These are phyloP conservation scores for Cladosporium sp. DNA, from an alignment of 2,329 filamentous ascomycete species.

Conservation along the genomic window DNA sequence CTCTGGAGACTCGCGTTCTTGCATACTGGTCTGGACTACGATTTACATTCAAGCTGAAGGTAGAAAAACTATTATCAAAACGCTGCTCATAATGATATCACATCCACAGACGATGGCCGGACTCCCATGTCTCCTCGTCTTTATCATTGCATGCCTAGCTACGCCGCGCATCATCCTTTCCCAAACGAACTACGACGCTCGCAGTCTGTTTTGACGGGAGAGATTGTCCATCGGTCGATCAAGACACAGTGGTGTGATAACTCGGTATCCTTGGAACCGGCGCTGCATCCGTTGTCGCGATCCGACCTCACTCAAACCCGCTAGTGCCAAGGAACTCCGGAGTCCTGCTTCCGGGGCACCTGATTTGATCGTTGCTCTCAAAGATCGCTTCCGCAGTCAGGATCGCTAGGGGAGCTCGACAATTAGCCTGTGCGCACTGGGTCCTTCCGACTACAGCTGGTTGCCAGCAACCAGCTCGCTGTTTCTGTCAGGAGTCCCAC, in stretches of 20 bases:
- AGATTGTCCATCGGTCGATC: neutral
- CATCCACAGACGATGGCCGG: neutral
- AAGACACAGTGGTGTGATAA: neutral
- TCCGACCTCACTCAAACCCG: neutral
- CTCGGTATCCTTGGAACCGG: neutral
- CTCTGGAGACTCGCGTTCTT: neutral
- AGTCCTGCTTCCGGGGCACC: neutral
- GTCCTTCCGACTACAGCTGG: neutral
- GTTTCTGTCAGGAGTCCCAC: neutral
- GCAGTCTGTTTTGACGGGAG: too few species aligned
- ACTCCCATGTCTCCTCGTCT: neutral
- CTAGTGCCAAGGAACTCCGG: neutral
- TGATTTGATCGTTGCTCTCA: neutral
- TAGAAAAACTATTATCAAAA: neutral
- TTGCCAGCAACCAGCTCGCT: neutral
- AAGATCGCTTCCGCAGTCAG: neutral
- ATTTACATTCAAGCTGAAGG: neutral
- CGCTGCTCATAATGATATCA: constrained; percentile 1
- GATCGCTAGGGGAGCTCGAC: neutral
- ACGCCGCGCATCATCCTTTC: neutral
- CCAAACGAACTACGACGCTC: neutral
- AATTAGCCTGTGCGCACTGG: neutral
- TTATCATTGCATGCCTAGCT: neutral
- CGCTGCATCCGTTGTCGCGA: neutral
- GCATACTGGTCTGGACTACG: neutral